Conservation (phyloP, 163 green algal genomes). For the Chloroidium sp. region DNA sequence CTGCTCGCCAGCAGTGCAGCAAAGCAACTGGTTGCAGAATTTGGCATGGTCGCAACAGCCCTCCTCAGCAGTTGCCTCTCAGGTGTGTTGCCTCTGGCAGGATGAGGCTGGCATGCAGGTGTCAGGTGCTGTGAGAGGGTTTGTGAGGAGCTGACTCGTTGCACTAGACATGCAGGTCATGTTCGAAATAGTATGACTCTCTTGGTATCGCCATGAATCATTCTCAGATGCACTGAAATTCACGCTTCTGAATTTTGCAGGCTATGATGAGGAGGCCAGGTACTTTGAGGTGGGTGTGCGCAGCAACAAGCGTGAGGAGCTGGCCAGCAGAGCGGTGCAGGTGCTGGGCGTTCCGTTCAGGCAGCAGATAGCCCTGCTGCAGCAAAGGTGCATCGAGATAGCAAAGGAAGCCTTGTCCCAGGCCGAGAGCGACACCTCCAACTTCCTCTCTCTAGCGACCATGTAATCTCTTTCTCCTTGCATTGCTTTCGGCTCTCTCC, state of each 20-base stretch:
- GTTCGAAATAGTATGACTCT: too few relatives aligned
- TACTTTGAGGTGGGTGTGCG: conserved; percentile 85
- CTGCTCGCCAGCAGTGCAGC: conserved; percentile 34
- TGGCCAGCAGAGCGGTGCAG: conserved; percentile 31
- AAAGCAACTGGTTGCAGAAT: conserved; percentile 45
- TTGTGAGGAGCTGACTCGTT: neutral
- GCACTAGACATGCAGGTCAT: too few relatives aligned
- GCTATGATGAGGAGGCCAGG: conserved; percentile 83
- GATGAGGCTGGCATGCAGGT: neutral
- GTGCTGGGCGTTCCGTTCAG: conserved; percentile 35
- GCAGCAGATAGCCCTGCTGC: conserved; percentile 35
- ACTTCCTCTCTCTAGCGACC: neutral
- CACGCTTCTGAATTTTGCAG: conserved; percentile 19
- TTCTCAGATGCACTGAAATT: neutral
- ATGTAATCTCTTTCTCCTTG: neutral
- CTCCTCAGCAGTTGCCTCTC: conserved; percentile 66
- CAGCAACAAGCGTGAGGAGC: conserved; percentile 53
- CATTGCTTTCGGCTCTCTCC: too few relatives aligned
- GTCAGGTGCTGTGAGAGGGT: neutral
- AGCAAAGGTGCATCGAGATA: neutral
- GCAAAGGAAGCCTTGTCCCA: neutral
- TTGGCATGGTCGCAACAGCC: conserved; percentile 39
- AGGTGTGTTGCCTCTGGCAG: conserved; percentile 23
- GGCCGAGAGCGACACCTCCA: neutral
- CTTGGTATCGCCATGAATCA: too few relatives aligned